Conservation (phyloP, 1,284 basidiomycete species). For the Puccinia horiana region DNA sequence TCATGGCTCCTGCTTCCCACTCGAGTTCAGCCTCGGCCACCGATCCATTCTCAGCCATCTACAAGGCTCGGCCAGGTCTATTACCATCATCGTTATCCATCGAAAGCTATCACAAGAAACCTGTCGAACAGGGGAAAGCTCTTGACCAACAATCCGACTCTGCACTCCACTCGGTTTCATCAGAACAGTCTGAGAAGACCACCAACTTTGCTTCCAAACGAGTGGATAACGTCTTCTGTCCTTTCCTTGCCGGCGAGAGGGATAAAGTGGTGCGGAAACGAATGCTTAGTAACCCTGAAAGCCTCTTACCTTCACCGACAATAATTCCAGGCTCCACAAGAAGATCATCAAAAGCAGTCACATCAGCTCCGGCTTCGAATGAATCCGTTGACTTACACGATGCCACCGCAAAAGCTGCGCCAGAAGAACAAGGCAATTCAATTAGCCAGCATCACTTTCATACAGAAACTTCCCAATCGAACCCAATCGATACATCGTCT, state of each 20-base stretch:
- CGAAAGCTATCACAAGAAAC: not conserved
- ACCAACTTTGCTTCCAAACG: not conserved
- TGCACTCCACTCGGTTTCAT: not conserved
- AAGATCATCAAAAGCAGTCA: not conserved
- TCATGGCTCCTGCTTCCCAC: not conserved
- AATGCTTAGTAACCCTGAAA: constrained; percentile 23
- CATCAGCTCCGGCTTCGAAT: not conserved
- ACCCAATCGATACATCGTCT: not conserved
- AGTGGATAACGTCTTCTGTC: not conserved
- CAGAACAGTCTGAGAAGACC: not conserved
- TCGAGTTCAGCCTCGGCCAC: not conserved
- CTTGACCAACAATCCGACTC: not conserved
- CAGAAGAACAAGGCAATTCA: not conserved
- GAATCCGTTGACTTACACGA: not conserved
- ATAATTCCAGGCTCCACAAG: not conserved
- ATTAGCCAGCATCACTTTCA: not conserved
- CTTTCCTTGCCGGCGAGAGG: constrained; percentile 19
- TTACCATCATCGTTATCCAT: constrained; percentile 9
- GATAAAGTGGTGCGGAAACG: constrained; percentile 12
- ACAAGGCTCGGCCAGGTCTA: constrained; percentile 18
- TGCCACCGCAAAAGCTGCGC: not conserved
- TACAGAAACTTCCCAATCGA: not conserved
- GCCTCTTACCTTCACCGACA: not conserved
- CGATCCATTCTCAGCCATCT: constrained; percentile 24
- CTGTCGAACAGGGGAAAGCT: not conserved